Evolutionary conservation across 2,329 filamentous ascomycete genomes (phyloP).

Genomic region (Hypoxylon sp.): DNA sequence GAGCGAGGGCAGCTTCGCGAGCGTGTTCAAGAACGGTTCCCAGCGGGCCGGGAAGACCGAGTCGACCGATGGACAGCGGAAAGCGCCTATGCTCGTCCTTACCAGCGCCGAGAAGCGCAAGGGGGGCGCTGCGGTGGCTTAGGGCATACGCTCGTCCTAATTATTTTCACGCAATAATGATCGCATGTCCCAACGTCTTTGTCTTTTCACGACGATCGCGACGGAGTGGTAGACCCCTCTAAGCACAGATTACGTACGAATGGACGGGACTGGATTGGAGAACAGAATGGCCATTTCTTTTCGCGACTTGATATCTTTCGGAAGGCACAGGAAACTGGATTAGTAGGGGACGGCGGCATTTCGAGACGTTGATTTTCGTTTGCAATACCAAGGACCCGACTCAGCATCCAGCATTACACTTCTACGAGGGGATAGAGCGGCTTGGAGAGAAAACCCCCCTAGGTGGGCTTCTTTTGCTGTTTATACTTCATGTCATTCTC

Average conservation of each 20-base stretch:
- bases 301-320: conserved; percentile 46
- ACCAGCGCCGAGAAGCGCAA: conserved; percentile 93
- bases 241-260: conserved; percentile 45
- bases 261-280: conserved; percentile 45
- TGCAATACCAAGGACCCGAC: conserved; percentile 40
- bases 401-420: conserved; percentile 35
- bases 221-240: conserved; percentile 50
- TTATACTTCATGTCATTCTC: conserved; percentile 50
- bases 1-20: conserved; percentile 73
- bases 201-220: conserved; percentile 47
- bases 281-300: conserved; percentile 49
- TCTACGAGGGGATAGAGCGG: conserved; percentile 41
- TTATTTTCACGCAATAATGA: conserved; percentile 49
- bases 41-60: conserved; percentile 67
- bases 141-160: conserved; percentile 34
- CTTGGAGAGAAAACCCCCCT: conserved; percentile 42
- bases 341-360: conserved; percentile 35
- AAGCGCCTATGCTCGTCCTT: conserved; percentile 87
- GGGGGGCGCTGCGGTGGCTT: conserved; percentile 59
- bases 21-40: conserved; percentile 72
- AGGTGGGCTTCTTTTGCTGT: conserved; percentile 43
- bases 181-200: conserved; percentile 50
- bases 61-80: conserved; percentile 74
- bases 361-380: conserved; percentile 37
- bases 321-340: conserved; percentile 37